phyloP scores from a whole-genome alignment of 768 basidiomycete species.

The Hirschioporus abietinus region DNA sequence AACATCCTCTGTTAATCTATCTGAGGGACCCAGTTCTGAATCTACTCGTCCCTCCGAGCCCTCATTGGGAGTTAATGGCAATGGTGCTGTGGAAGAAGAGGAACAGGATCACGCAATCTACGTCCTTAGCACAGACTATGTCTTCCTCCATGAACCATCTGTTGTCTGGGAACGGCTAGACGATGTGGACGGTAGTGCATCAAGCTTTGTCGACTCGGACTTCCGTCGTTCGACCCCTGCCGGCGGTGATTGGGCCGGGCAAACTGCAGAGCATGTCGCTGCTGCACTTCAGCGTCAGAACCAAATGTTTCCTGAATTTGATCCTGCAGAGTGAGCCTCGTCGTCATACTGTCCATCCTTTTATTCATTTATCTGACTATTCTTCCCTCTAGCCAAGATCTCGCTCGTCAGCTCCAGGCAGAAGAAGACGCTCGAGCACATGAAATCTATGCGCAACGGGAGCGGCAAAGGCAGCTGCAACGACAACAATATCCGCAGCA shows the following conservation, averaged over 20 bases:
- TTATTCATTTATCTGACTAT: not conserved
- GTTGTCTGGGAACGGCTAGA: conserved; percentile 91
- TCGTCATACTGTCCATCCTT: conserved; percentile 13
- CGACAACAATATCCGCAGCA: not conserved
- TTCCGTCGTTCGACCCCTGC: conserved; percentile 60
- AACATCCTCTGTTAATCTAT: not conserved
- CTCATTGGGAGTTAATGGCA: not conserved
- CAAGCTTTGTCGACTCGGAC: conserved; percentile 72
- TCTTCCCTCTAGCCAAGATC: conserved; percentile 40
- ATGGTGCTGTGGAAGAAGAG: not conserved
- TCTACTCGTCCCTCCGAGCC: not conserved
- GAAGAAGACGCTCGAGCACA: conserved; percentile 61
- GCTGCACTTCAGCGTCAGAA: conserved; percentile 42
- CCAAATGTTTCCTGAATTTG: conserved; percentile 32
- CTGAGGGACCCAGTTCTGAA: not conserved
- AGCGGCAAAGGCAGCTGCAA: conserved; percentile 26
- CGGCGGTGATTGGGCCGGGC: conserved; percentile 78
- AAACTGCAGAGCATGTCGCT: conserved; percentile 58
- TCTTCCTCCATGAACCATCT: conserved; percentile 68
- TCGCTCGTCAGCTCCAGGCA: conserved; percentile 74
- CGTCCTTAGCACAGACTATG: conserved; percentile 80
- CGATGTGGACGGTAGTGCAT: conserved; percentile 77
- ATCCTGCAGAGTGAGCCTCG: conserved; percentile 66
- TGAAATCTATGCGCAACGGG: conserved; percentile 28
- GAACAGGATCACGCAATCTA: conserved; percentile 50